Percentiles rank a stretch among this genome's conserved stretches.
phyloP scores from a whole-genome alignment of 2,329 filamentous ascomycete species.

The Pyrenochaeta sp. region DNA sequence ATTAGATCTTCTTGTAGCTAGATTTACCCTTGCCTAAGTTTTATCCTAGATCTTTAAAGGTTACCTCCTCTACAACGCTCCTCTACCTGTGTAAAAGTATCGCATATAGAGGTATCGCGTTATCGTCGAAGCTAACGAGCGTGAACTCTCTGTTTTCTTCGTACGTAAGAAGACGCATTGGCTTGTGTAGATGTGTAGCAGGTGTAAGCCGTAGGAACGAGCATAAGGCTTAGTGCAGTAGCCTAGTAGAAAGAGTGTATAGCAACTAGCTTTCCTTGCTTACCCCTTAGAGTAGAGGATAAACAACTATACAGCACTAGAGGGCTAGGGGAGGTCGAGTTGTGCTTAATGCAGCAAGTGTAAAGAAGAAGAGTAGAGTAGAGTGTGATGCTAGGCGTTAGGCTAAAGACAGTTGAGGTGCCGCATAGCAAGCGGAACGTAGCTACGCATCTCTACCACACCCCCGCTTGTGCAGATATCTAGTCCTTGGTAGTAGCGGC shows the following conservation, averaged over 20 bases:
- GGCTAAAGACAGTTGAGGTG: slow-evolving; percentile 11
- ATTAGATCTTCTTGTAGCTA: slow-evolving; percentile 1
- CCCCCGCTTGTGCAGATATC: slow-evolving; percentile 2
- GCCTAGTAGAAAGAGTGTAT: slow-evolving; percentile 4
- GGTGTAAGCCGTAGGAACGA: not conserved
- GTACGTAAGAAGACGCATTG: slow-evolving; percentile 1
- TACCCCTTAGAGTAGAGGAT: not conserved
- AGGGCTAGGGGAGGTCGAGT: no score
- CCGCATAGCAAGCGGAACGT: slow-evolving; percentile 6
- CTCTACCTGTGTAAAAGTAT: slow-evolving; percentile 8
- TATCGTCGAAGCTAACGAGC: slow-evolving; percentile 1
- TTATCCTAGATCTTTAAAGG: slow-evolving; percentile 2
- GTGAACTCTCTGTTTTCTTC: not conserved
- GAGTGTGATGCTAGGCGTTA: slow-evolving; percentile 1
- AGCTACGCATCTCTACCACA: slow-evolving; percentile 16
- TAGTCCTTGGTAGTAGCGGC: no score
- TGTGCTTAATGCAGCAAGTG: no score
- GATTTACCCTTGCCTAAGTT: not conserved
- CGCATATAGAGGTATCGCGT: not conserved
- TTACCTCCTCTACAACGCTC: slow-evolving; percentile 3
- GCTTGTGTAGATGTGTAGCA: slow-evolving; percentile 1
- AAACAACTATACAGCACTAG: not conserved
- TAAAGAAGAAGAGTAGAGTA: not conserved
- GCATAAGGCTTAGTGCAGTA: not conserved
- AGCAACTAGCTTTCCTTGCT: slow-evolving; percentile 1